Evolutionary conservation across 495 filamentous ascomycete genomes (phyloP), one percentile per base, ranked within the genome.

Genomic region (Aspergillus sparsus): DNA sequence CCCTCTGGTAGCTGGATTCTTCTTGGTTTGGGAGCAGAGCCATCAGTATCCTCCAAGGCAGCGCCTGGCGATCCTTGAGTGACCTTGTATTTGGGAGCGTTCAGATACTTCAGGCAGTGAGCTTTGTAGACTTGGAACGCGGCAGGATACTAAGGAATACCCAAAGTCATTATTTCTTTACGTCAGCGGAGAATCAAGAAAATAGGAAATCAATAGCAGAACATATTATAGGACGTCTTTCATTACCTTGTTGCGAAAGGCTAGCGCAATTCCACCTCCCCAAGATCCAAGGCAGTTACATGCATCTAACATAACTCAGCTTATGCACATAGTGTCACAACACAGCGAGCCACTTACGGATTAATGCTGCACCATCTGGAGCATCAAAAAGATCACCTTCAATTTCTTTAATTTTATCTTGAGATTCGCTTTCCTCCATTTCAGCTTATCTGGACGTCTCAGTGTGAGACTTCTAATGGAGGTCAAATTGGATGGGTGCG

Each of bases 211-310:
- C 21, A 1, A 27, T 27, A 27, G 21, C 21, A 27, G 21, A 27
- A 27, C 21, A 27, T 27, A 27, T 27, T 27, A 27, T 27, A 27
- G 21, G 21, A 41, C 1, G 1, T 47, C 0, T 8, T 47, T 7
- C 53, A 61, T n/a, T 57, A 77, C 78, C 49, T 68, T 70, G 5
- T 56, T 39, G 11, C 63, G 67, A 56, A 82, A 80, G 0, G 42
- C 55, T 16, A 49, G 47, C 5, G 78, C 80, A 42, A 82, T 74
- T 2, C 78, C 80, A 0, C 60, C 63, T 0, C 79, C 79, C 80
- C 80, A 82, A 1, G 44, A 53, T 7, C 80, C 80, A 13, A 67
- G 62, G 32, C 67, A 67, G 65, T 80, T 82, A 65, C 79, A 81
- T 11, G 80, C 78, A 55, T 82, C 79, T 81, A 55, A 15, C 12